Conservation (phyloP, 495 filamentous ascomycete genomes). For the Trichoderma orchidacearum region DNA sequence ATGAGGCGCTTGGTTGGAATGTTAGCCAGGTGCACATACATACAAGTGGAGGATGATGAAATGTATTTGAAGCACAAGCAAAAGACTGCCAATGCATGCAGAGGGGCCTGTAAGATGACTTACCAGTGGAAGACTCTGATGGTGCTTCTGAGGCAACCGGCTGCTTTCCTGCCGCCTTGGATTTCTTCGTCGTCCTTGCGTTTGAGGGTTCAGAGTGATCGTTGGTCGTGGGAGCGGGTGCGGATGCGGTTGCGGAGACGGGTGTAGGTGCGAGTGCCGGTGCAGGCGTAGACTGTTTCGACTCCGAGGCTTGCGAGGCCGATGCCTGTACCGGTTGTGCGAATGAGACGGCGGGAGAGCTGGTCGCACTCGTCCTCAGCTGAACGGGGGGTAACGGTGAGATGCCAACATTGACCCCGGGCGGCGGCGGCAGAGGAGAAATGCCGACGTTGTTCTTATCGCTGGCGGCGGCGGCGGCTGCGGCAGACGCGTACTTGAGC, state of each 20-base stretch:
- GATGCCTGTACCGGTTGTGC: slow-evolving; percentile 25
- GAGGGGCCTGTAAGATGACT: background rate
- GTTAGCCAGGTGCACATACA: slow-evolving; percentile 7
- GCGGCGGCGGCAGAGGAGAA: slow-evolving; percentile 78
- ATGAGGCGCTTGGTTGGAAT: slow-evolving; percentile 18
- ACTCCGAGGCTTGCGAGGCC: slow-evolving; percentile 16
- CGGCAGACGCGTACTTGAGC: slow-evolving; percentile 91
- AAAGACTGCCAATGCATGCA: no score
- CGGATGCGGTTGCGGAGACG: slow-evolving; percentile 7
- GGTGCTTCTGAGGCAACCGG: slow-evolving; percentile 17
- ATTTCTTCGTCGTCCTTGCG: slow-evolving; percentile 10
- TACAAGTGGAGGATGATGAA: background rate
- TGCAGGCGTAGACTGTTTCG: slow-evolving; percentile 4
- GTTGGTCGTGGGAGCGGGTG: slow-evolving; percentile 10
- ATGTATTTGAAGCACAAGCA: no score
- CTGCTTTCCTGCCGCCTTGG: slow-evolving; percentile 25
- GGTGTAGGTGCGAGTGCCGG: background rate
- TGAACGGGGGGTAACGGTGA: slow-evolving; percentile 33
- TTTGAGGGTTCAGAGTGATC: slow-evolving; percentile 6
- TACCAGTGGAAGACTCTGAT: slow-evolving; percentile 25
- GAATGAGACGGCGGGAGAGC: slow-evolving; percentile 24
- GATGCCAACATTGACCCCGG: slow-evolving; percentile 34
- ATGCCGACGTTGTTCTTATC: slow-evolving; percentile 95
- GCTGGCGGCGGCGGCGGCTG: slow-evolving; percentile 85
- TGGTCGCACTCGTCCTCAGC: slow-evolving; percentile 26